phyloP scores from a whole-genome alignment of 1,284 basidiomycete species.

The Flammula alnicola region DNA sequence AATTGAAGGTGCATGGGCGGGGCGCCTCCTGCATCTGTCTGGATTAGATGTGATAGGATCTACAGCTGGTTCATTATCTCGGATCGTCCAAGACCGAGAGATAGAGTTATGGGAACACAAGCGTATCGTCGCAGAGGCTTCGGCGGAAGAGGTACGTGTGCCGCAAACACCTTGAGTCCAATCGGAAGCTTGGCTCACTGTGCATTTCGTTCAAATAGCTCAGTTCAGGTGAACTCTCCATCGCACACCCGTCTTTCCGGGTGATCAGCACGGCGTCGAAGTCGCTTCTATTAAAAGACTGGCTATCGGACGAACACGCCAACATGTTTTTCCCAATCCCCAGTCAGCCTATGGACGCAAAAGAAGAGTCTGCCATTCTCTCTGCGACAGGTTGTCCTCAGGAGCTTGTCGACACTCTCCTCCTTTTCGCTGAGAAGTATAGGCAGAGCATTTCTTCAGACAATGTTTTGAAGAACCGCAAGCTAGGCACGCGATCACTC shows the following conservation, averaged over 20 bases:
- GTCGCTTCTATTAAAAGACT: slow-evolving; percentile 63
- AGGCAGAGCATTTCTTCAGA: slow-evolving; percentile 56
- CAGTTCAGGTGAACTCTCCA: slow-evolving; percentile 46
- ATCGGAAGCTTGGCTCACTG: no score
- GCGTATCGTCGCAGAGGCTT: slow-evolving; percentile 55
- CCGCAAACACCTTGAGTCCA: no score
- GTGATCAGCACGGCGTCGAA: slow-evolving; percentile 66
- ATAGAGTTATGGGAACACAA: slow-evolving; percentile 65
- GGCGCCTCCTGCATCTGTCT: slow-evolving; percentile 60
- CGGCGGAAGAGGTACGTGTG: slow-evolving; percentile 50
- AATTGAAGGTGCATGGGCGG: slow-evolving; percentile 60
- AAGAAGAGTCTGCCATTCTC: slow-evolving; percentile 54
- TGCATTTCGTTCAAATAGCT: slow-evolving; percentile 29
- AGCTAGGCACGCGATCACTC: slow-evolving; percentile 64
- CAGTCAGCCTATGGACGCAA: slow-evolving; percentile 57
- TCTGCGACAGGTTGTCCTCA: slow-evolving; percentile 46
- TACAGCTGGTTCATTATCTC: slow-evolving; percentile 63
- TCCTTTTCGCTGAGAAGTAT: slow-evolving; percentile 61
- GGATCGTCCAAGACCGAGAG: slow-evolving; percentile 64
- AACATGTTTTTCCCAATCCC: slow-evolving; percentile 72
- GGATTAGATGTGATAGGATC: slow-evolving; percentile 66
- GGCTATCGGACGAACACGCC: slow-evolving; percentile 66
- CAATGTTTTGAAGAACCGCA: slow-evolving; percentile 61
- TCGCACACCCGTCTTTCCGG: slow-evolving; percentile 61
- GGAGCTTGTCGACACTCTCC: slow-evolving; percentile 37